Evolutionary conservation across 1,139 yeast species (phyloP).

Genomic region (Yamadazyma blattariae): DNA sequence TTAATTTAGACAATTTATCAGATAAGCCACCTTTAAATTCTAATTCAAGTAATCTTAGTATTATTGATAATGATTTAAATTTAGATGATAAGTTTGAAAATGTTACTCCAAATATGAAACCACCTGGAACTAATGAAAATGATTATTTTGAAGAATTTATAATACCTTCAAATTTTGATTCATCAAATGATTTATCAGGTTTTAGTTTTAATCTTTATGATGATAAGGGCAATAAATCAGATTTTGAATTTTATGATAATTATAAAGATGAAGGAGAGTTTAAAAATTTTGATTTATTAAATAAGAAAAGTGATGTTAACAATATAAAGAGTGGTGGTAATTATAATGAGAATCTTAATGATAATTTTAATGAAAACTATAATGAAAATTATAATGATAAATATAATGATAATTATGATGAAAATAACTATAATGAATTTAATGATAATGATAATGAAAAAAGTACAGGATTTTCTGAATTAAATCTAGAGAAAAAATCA

Average conservation of each 20-base stretch:
- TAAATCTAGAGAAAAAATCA: constrained; percentile 1
- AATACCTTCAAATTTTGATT: constrained; percentile 12
- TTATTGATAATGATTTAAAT: constrained; percentile 13
- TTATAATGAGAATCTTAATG: background rate
- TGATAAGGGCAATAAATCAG: background rate
- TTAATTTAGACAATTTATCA: constrained; percentile 13
- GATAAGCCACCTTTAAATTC: constrained; percentile 5
- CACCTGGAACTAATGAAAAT: constrained; percentile 30
- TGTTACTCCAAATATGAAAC: constrained; percentile 42
- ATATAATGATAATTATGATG: background rate
- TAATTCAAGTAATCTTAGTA: constrained; percentile 7
- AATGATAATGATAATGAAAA: background rate
- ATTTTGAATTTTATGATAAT: background rate
- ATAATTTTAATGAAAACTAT: background rate
- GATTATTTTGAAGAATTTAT: constrained; percentile 33
- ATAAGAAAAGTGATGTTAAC: background rate
- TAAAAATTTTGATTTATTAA: background rate
- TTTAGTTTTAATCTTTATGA: constrained; percentile 21
- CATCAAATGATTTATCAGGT: constrained; percentile 18
- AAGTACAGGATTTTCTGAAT: background rate
- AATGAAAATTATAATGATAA: constrained; percentile 1
- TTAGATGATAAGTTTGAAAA: constrained; percentile 13
- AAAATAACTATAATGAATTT: background rate
- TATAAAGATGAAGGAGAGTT: background rate
- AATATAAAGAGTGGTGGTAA: no score